phyloP scores from a whole-genome alignment of 768 basidiomycete genomes.

The Multifurca ochricompacta region DNA sequence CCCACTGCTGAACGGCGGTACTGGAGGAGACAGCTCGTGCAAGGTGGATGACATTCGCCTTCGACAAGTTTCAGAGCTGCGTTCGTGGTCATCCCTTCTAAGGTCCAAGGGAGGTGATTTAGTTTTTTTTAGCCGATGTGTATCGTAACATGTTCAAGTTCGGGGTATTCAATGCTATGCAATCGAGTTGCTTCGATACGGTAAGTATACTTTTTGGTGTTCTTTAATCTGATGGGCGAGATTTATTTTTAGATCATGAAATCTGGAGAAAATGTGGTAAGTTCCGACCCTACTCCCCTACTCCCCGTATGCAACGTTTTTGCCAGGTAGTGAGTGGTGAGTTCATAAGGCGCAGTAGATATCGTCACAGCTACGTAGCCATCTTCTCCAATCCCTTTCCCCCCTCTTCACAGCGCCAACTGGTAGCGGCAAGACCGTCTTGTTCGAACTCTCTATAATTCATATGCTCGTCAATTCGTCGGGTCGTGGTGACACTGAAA shows the following conservation, averaged over 20 bases:
- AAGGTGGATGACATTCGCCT: constrained; percentile 41
- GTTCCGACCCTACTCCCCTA: constrained; percentile 10
- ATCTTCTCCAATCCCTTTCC: constrained; percentile 2
- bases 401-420: constrained; percentile 63
- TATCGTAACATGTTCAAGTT: constrained; percentile 83
- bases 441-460: constrained; percentile 90
- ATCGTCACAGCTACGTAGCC: neutral
- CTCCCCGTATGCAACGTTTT: neutral
- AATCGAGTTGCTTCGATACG: constrained; percentile 72
- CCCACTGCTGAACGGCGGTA: neutral
- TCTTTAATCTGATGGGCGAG: neutral
- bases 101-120: neutral
- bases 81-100: constrained; percentile 44
- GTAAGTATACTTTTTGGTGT: constrained; percentile 35
- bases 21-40: neutral
- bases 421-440: constrained; percentile 90
- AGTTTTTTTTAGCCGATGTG: constrained; percentile 54
- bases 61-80: constrained; percentile 56
- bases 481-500: constrained; percentile 32
- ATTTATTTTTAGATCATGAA: constrained; percentile 41
- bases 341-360: constrained; percentile 3
- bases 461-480: constrained; percentile 48
- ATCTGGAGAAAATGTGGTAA: constrained; percentile 59
- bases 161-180: constrained; percentile 85
- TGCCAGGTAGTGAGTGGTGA: constrained; percentile 65